Conservation (phyloP, 169 alveolate genomes). For the Cryptosporidium canis region DNA sequence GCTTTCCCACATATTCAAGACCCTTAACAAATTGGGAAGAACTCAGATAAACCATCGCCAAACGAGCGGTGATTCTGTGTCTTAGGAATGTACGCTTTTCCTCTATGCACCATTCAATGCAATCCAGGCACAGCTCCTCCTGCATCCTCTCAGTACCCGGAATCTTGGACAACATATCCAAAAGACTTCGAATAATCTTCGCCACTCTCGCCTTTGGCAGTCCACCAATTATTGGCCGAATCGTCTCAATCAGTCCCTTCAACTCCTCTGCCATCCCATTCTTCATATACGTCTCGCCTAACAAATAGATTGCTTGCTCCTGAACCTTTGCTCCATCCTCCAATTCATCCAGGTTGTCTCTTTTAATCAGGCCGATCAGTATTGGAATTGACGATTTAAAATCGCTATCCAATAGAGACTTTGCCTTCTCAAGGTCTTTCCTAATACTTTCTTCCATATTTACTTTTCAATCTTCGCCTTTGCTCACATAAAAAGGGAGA, state of each 20-base stretch:
- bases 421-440: slow-evolving; percentile 48
- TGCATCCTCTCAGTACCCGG: slow-evolving; percentile 80
- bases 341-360: slow-evolving; percentile 11
- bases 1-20: slow-evolving; percentile 83
- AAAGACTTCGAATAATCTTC: slow-evolving; percentile 76
- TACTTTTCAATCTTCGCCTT: not conserved
- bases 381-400: slow-evolving; percentile 23
- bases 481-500: not conserved
- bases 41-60: slow-evolving; percentile 87
- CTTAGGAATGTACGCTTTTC: slow-evolving; percentile 93
- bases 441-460: slow-evolving; percentile 2
- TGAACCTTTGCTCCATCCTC: slow-evolving; percentile 63
- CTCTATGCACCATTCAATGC: slow-evolving; percentile 92
- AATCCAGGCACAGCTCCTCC: slow-evolving; percentile 87
- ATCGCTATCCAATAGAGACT: slow-evolving; percentile 13
- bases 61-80: slow-evolving; percentile 90
- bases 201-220: slow-evolving; percentile 85
- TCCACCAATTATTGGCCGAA: slow-evolving; percentile 75
- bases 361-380: slow-evolving; percentile 15
- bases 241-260: slow-evolving; percentile 46
- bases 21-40: slow-evolving; percentile 87
- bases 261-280: slow-evolving; percentile 47
- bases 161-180: slow-evolving; percentile 78
- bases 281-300: slow-evolving; percentile 63
- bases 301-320: slow-evolving; percentile 62